Evolutionary conservation across 2,329 filamentous ascomycete species (phyloP).

Genomic region (Cladosporium sp.): DNA sequence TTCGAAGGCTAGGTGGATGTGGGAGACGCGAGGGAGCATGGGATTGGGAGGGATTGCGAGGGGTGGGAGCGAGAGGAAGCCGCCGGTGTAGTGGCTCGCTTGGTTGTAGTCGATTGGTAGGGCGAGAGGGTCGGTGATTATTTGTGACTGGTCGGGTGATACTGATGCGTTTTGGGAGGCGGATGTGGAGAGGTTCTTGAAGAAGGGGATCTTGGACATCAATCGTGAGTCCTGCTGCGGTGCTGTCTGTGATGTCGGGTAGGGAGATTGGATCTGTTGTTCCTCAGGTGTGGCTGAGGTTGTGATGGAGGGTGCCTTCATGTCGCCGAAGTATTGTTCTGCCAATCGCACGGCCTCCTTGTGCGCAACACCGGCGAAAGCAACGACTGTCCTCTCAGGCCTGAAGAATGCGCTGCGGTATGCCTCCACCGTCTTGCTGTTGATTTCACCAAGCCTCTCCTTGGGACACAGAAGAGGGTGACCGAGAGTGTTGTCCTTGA

Average conservation of each 20-base stretch:
- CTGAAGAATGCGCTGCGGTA: slow-evolving; percentile 84
- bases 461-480: slow-evolving; percentile 90
- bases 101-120: slow-evolving; percentile 59
- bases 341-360: slow-evolving; percentile 75
- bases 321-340: slow-evolving; percentile 87
- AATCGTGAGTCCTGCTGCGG: slow-evolving; percentile 64
- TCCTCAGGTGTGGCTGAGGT: slow-evolving; percentile 28
- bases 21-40: slow-evolving; percentile 76
- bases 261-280: slow-evolving; percentile 37
- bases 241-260: slow-evolving; percentile 38
- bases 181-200: slow-evolving; percentile 84
- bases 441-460: slow-evolving; percentile 75
- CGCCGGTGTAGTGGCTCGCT: slow-evolving; percentile 86
- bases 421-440: slow-evolving; percentile 69
- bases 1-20: slow-evolving; percentile 96
- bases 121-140: slow-evolving; percentile 47
- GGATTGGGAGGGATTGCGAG: slow-evolving; percentile 78
- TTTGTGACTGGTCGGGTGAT: slow-evolving; percentile 51
- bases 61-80: slow-evolving; percentile 81
- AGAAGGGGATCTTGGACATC: slow-evolving; percentile 81
- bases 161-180: slow-evolving; percentile 64
- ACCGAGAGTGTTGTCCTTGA: slow-evolving; percentile 92
- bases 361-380: slow-evolving; percentile 90
- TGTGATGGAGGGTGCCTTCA: slow-evolving; percentile 55
- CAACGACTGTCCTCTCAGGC: slow-evolving; percentile 89